Conservation (phyloP, 73 alveolate genomes). For the Paramecium octaurelia region DNA sequence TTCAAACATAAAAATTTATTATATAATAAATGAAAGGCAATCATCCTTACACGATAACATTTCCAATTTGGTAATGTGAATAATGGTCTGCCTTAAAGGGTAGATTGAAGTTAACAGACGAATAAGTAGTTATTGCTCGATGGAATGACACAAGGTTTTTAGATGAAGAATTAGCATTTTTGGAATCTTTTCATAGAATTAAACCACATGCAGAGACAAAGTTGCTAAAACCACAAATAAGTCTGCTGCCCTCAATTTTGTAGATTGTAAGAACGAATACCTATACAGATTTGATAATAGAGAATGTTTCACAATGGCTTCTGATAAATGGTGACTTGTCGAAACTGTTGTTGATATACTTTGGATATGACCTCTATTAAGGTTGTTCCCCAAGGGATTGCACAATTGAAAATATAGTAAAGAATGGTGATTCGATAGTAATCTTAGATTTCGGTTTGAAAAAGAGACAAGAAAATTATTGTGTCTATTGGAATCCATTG, state of each 20-base stretch:
- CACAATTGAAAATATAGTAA: slow-evolving; percentile 21
- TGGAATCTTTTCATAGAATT: background rate
- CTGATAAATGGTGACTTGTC: slow-evolving; percentile 18
- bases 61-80: slow-evolving; percentile 44
- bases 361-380: background rate
- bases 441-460: slow-evolving; percentile 20
- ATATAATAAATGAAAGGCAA: background rate
- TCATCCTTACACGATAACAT: slow-evolving; percentile 40
- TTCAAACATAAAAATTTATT: background rate
- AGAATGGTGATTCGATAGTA: slow-evolving; percentile 43
- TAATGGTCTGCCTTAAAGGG: slow-evolving; percentile 41
- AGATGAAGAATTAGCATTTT: slow-evolving; percentile 27
- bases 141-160: background rate
- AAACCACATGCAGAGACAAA: background rate
- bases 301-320: slow-evolving; percentile 23
- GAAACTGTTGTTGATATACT: background rate
- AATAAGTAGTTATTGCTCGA: background rate
- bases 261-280: slow-evolving; percentile 5
- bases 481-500: slow-evolving; percentile 39
- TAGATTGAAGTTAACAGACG: slow-evolving; percentile 42
- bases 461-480: slow-evolving; percentile 14
- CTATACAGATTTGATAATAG: slow-evolving; percentile 5
- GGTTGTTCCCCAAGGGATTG: slow-evolving; percentile 31
- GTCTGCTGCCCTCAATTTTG: background rate
- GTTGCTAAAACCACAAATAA: background rate